These are phyloP conservation scores for Acacia melanoxylon DNA, from an alignment of 306 rosid genomes.

Conservation along the genomic window DNA sequence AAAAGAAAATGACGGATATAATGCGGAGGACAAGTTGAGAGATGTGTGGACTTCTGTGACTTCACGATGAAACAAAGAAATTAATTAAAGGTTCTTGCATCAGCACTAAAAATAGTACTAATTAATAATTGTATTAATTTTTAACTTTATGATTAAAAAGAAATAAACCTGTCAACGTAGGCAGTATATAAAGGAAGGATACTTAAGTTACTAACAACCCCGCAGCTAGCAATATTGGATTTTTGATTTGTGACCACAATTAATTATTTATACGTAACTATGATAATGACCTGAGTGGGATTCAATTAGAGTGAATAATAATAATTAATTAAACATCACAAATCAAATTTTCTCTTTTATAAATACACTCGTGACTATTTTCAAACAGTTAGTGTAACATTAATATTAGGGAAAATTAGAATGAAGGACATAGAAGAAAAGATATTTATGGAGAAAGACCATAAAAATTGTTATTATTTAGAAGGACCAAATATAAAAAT, in stretches of 20 bases:
- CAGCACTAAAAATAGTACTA: neutral
- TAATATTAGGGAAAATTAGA: too few species aligned
- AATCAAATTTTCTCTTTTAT: too few species aligned
- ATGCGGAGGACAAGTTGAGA: neutral
- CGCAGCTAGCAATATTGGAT: neutral
- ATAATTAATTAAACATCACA: neutral
- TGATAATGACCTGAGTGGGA: neutral
- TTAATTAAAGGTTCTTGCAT: neutral
- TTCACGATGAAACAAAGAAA: slow-evolving; percentile 6
- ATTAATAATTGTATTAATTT: neutral
- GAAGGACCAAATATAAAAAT: too few species aligned
- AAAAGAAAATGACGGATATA: neutral
- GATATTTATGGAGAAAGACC: too few species aligned
- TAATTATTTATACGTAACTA: neutral
- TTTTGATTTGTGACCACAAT: neutral
- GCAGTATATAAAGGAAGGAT: neutral
- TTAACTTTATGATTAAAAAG: neutral
- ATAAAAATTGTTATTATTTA: too few species aligned
- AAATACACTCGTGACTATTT: neutral
- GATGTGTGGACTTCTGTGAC: neutral
- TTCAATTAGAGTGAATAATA: too few species aligned
- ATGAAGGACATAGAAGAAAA: too few species aligned
- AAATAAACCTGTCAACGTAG: neutral
- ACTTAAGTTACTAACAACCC: neutral
- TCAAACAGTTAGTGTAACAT: neutral